Evolutionary conservation across 176 grass and related monocot genomes (phyloP).

Genomic region (Saccharum officinarum): DNA sequence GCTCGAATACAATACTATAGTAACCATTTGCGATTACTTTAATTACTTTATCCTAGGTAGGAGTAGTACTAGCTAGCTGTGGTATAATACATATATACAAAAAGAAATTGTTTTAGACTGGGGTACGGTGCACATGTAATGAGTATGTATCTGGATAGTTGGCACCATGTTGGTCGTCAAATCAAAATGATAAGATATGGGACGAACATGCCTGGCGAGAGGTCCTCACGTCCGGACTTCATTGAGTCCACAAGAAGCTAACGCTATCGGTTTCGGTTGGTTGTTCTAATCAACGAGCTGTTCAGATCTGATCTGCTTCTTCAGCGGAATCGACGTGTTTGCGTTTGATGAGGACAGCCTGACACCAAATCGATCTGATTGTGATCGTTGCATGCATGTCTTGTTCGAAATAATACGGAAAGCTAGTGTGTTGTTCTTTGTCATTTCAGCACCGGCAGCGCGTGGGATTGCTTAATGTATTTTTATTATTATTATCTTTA

Average conservation of each 20-base stretch:
- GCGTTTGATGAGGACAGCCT: conserved; percentile 11
- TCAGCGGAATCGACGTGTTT: not conserved
- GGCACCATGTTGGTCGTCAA: conserved; percentile 24
- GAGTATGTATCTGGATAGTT: conserved; percentile 12
- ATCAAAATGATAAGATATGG: conserved; percentile 34
- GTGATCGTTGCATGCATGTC: not conserved
- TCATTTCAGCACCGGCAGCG: not conserved
- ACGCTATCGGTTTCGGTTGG: not conserved
- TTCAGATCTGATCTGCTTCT: conserved; percentile 13
- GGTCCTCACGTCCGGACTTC: conserved; percentile 38
- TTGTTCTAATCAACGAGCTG: not conserved
- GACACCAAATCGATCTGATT: conserved; percentile 1
- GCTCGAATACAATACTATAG: no score
- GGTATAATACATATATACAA: not conserved
- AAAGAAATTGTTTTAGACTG: not conserved
- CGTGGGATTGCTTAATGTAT: no score
- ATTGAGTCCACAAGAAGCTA: conserved; percentile 14
- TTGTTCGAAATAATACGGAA: not conserved
- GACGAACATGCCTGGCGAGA: conserved; percentile 19
- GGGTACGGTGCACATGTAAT: not conserved
- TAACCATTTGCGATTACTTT: not conserved
- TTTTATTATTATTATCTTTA: no score
- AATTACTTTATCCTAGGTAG: not conserved
- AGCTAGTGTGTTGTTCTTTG: not conserved
- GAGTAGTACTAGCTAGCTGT: not conserved